A percentile compares a stretch with the other conserved stretches of the same genome.
phyloP scores from a whole-genome alignment of 2,329 filamentous ascomycete genomes.

The Talaromyces sp. region DNA sequence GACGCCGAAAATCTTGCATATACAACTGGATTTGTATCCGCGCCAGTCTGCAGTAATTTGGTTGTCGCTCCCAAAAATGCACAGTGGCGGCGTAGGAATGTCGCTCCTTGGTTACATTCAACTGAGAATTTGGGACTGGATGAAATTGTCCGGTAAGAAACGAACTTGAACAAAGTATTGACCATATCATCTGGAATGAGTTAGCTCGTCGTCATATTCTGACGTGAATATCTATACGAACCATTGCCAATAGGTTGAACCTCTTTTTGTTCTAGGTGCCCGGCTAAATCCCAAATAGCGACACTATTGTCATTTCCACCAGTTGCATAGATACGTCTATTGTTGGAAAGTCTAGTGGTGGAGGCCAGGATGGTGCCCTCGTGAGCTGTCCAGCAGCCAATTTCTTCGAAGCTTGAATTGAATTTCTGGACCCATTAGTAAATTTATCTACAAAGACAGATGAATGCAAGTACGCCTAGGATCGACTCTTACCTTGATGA shows the following conservation, averaged over 20 bases:
- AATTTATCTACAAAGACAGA: background rate
- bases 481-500: slow-evolving; percentile 63
- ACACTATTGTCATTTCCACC: slow-evolving; percentile 90
- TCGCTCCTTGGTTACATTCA: slow-evolving; percentile 89
- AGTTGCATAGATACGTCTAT: slow-evolving; percentile 82
- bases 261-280: slow-evolving; percentile 51
- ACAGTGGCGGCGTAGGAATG: slow-evolving; percentile 85
- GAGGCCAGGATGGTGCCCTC: slow-evolving; percentile 85
- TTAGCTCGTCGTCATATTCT: background rate
- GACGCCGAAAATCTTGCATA: slow-evolving; percentile 83
- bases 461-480: background rate
- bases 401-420: slow-evolving; percentile 79
- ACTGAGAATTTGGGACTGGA: slow-evolving; percentile 81
- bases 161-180: slow-evolving; percentile 76
- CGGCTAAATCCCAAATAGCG: slow-evolving; percentile 78
- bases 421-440: slow-evolving; percentile 54
- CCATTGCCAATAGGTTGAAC: slow-evolving; percentile 58
- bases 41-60: slow-evolving; percentile 81
- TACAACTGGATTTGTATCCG: slow-evolving; percentile 85
- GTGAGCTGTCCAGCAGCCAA: slow-evolving; percentile 78
- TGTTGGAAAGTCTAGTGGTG: slow-evolving; percentile 67
- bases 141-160: slow-evolving; percentile 89
- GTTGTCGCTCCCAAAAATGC: slow-evolving; percentile 87
- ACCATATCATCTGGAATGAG: slow-evolving; percentile 55
- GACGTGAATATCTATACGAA: slow-evolving; percentile 25